A percentile compares a stretch with the other conserved stretches of the same genome.
Conservation (phyloP, 305 asterid species). For the Fraxinus nigra region DNA sequence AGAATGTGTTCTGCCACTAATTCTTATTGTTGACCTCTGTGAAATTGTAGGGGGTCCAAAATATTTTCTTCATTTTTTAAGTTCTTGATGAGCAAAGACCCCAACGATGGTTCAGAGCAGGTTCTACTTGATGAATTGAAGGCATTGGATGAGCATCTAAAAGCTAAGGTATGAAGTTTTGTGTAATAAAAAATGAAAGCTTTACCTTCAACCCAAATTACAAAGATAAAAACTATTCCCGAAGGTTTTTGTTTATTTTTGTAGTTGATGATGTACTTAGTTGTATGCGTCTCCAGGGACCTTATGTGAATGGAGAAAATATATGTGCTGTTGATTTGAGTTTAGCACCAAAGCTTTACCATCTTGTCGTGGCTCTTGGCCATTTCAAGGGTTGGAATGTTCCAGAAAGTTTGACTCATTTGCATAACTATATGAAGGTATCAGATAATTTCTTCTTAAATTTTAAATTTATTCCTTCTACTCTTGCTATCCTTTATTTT, state of each 20-base stretch:
- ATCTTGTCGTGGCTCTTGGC: slow-evolving; percentile 66
- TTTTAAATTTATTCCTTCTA: not conserved
- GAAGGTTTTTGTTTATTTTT: not conserved
- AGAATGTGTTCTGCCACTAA: not conserved
- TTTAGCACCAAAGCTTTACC: slow-evolving; percentile 80
- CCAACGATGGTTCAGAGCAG: slow-evolving; percentile 70
- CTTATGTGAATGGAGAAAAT: slow-evolving; percentile 60
- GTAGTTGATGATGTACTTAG: not conserved
- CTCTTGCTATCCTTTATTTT: not conserved
- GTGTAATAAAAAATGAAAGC: not conserved
- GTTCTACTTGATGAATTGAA: slow-evolving; percentile 59
- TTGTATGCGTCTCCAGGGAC: slow-evolving; percentile 48
- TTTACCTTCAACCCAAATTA: not conserved
- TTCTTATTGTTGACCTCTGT: not conserved
- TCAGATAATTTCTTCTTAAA: not conserved
- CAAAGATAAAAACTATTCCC: not conserved
- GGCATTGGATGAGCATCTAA: slow-evolving; percentile 76
- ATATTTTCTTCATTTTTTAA: slow-evolving; percentile 58
- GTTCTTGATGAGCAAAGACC: slow-evolving; percentile 78
- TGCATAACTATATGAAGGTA: slow-evolving; percentile 66
- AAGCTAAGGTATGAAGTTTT: slow-evolving; percentile 47
- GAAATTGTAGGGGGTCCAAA: slow-evolving; percentile 57
- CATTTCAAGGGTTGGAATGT: slow-evolving; percentile 72
- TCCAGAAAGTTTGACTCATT: slow-evolving; percentile 57
- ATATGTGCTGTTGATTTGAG: slow-evolving; percentile 70